Conservation (phyloP, 177 flowering plant genomes). For the Vitis hybrid region DNA sequence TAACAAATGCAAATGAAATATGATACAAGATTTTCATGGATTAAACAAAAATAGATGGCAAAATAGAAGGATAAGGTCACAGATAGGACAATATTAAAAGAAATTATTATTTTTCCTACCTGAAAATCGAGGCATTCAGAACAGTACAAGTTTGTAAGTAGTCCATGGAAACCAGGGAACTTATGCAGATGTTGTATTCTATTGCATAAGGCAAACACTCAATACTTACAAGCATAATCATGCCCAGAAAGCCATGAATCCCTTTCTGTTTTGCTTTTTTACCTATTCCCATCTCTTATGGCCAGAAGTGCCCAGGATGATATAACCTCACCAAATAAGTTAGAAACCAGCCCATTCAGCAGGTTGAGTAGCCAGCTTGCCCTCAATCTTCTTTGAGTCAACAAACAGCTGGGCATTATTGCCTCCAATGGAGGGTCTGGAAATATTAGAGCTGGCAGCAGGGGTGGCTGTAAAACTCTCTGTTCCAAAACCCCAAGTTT, state of each 20-base stretch:
- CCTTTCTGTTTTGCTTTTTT: too few species aligned
- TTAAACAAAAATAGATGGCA: too few species aligned
- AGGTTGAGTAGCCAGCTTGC: constrained; percentile 62
- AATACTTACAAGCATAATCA: neutral
- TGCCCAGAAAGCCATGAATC: neutral
- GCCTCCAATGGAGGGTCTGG: constrained; percentile 31
- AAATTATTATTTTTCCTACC: too few species aligned
- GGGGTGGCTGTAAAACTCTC: constrained; percentile 70
- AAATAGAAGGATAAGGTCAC: too few species aligned
- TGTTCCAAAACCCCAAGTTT: constrained; percentile 77
- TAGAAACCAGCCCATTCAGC: constrained; percentile 99
- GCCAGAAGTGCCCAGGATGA: neutral
- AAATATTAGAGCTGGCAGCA: constrained; percentile 34
- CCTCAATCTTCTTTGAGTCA: constrained; percentile 36
- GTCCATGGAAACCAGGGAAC: constrained; percentile 7
- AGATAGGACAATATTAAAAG: too few species aligned
- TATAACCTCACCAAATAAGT: constrained; percentile 1
- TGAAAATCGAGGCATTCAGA: neutral
- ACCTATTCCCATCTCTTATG: neutral
- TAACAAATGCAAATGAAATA: too few species aligned
- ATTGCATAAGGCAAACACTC: neutral
- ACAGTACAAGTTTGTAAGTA: neutral
- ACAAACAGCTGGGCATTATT: constrained; percentile 46
- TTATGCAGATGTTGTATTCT: neutral
- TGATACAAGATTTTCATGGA: too few species aligned